phyloP scores from a whole-genome alignment of 2,329 filamentous ascomycete species.

The Talaromyces sp. region DNA sequence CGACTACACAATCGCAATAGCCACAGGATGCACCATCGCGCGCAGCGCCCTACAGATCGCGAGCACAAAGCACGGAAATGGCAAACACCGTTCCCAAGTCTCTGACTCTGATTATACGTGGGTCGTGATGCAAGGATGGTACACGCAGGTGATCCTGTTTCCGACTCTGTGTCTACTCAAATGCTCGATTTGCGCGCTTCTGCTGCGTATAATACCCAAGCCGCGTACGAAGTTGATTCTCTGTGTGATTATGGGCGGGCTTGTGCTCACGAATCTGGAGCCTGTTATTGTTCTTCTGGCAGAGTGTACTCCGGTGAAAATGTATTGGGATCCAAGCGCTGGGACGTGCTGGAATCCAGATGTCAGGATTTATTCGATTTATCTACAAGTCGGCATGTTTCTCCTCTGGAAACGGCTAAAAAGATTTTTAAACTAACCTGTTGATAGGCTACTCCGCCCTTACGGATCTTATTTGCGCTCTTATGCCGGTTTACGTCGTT shows the following conservation, averaged over 20 bases:
- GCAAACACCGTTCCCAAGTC: background rate
- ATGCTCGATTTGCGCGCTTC: background rate
- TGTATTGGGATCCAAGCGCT: background rate
- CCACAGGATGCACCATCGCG: background rate
- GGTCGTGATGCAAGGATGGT: background rate
- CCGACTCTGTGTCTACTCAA: background rate
- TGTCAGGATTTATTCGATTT: background rate
- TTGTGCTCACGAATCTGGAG: constrained; percentile 2
- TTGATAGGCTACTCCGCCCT: background rate
- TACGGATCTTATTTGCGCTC: background rate
- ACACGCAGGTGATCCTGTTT: background rate
- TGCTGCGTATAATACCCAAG: background rate
- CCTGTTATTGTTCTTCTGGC: background rate
- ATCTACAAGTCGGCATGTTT: background rate
- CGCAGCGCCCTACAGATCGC: background rate
- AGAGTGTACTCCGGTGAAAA: background rate
- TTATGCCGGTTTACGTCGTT: background rate
- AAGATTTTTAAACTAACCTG: background rate
- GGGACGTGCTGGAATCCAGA: background rate
- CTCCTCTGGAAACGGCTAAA: background rate
- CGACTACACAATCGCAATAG: background rate
- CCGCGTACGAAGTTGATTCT: background rate
- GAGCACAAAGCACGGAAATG: background rate
- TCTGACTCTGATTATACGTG: background rate
- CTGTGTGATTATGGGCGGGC: background rate